A percentile compares a stretch with the other conserved stretches of the same genome.
Conservation (phyloP, 768 basidiomycete genomes). For the Collybia nuda region DNA sequence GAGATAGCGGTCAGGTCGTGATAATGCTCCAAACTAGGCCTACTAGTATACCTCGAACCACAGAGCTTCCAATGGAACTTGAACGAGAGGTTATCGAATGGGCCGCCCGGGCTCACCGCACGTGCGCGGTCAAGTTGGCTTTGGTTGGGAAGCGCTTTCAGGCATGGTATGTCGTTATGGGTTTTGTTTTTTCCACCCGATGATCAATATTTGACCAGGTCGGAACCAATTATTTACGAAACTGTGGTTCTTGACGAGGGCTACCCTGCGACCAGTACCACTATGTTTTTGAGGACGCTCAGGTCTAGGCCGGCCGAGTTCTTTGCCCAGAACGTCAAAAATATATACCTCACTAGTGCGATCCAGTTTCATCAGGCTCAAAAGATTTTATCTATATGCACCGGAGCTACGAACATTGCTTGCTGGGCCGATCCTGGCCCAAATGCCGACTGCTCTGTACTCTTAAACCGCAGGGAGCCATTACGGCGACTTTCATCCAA, state of each 20-base stretch:
- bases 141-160: conserved; percentile 23
- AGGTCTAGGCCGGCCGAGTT: conserved; percentile 22
- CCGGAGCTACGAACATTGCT: conserved; percentile 18
- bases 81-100: conserved; percentile 33
- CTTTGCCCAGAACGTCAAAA: conserved; percentile 25
- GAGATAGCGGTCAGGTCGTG: no score
- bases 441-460: no score
- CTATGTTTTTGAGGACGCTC: conserved; percentile 28
- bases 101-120: conserved; percentile 21
- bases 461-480: not conserved
- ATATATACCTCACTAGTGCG: conserved; percentile 23
- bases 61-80: conserved; percentile 29
- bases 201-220: conserved; percentile 16
- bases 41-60: no score
- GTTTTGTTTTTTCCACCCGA: not conserved
- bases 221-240: conserved; percentile 30
- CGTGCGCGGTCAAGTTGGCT: conserved; percentile 22
- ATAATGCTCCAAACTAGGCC: no score
- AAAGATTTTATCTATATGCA: conserved; percentile 23
- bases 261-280: conserved; percentile 8
- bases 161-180: conserved; percentile 17
- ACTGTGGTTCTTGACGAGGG: conserved; percentile 23
- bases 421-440: conserved; percentile 22
- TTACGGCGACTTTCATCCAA: conserved; percentile 21
- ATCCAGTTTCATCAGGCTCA: conserved; percentile 17